Evolutionary conservation across 345 rosid species (phyloP).

Genomic region (Barbarea vulgaris): DNA sequence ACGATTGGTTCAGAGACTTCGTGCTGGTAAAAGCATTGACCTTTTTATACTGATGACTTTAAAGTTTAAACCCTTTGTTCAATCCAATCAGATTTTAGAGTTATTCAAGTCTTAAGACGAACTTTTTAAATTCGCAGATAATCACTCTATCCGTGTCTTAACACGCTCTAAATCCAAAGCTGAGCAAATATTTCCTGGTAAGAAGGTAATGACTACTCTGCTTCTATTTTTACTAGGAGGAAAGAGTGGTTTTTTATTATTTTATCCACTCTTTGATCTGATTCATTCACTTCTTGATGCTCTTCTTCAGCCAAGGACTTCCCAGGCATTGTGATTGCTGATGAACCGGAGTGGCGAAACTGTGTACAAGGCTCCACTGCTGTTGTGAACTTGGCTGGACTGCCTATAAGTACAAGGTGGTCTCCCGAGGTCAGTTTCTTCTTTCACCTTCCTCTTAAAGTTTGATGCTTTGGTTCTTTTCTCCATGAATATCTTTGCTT

Average conservation of each 20-base stretch:
- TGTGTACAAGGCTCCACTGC: constrained; percentile 76
- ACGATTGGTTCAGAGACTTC: constrained; percentile 81
- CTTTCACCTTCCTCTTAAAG: not conserved
- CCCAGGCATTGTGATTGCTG: constrained; percentile 71
- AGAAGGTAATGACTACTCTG: constrained; percentile 71
- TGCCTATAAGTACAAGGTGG: constrained; percentile 94
- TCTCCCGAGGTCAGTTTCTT: constrained; percentile 71
- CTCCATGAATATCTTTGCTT: not conserved
- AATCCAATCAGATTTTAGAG: not conserved
- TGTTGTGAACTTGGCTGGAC: constrained; percentile 93
- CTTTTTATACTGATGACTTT: not conserved
- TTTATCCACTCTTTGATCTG: not conserved
- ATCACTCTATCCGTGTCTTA: constrained; percentile 67
- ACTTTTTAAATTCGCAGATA: constrained; percentile 50
- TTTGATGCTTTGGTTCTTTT: constrained; percentile 10
- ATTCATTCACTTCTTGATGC: constrained; percentile 19
- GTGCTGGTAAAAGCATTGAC: constrained; percentile 52
- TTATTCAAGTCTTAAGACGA: not conserved
- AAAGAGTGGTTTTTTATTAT: not conserved
- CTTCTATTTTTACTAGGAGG: constrained; percentile 10
- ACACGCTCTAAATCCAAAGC: constrained; percentile 91
- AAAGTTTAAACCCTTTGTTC: not conserved
- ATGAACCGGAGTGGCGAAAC: constrained; percentile 75
- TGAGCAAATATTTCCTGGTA: constrained; percentile 89
- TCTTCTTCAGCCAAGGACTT: constrained; percentile 58